Base-by-base conservation (phyloP, 2,329 filamentous ascomycete species). In the Fusarium sp. region DNA sequence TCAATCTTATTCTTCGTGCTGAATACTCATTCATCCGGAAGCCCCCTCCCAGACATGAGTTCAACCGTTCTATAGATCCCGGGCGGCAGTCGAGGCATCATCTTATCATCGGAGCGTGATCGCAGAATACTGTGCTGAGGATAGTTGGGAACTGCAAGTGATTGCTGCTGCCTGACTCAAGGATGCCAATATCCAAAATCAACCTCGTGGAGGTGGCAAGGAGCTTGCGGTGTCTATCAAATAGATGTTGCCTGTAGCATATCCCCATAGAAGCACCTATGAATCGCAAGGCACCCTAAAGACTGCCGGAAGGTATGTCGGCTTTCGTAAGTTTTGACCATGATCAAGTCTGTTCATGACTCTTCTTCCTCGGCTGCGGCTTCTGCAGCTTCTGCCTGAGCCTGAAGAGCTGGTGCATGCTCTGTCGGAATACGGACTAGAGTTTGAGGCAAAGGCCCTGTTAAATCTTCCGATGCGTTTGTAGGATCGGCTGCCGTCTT, bases 341-440 rank as follows among this genome's bases (percentile, higher is more conserved):
- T 25, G 28, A 11, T 11, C 6, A n/a, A 8, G 15, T 35, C 15
- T 19, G 28, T 71, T 72, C 71, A 78, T 33, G 76, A 61, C 38
- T 75, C 80, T 19, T 82, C 82, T 46, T 84, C 85, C n/a, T 82
- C 83, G 40, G 85, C 79, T 6, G 81, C 81, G 16, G 82, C 86
- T 64, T 86, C 82, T 7, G 83, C 85, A 8, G 83, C 87, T 43
- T 90, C 89, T 19, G 88, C 85, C 54, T 90, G 89, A 25, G 89
- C 89, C 73, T 92, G 90, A 11, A 92, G 80, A 30, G 89, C 84
- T 32, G 90, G 90, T 18, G 90, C 90, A 82, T 95, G 93, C 75
- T 96, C 92, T 21, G 93, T 95, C 2, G 94, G 94, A 75, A 96
- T 96, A 72, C 94, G 90, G 40, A 97, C 94, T 21, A 97, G 87